Percentiles rank a stretch among this genome's conserved stretches.
phyloP scores from a whole-genome alignment of 768 basidiomycete genomes.

The Tricholoma flavovirens region DNA sequence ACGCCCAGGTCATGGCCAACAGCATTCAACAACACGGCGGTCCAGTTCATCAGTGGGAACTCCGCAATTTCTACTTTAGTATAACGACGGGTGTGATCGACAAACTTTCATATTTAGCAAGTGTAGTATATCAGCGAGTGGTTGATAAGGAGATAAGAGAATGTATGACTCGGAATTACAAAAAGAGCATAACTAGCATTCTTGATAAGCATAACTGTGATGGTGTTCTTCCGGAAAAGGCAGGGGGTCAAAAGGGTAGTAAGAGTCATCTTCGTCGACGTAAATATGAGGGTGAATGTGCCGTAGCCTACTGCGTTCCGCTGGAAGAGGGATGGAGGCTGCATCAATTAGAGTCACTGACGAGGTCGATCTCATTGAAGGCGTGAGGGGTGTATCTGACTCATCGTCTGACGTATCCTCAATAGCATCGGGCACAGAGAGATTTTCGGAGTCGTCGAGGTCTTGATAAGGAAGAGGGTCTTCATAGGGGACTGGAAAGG shows the following conservation, averaged over 20 bases:
- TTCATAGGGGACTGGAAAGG: conserved; percentile 39
- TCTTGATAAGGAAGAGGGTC: conserved; percentile 62
- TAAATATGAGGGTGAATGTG: conserved; percentile 53
- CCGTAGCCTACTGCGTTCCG: conserved; percentile 44
- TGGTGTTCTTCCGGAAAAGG: conserved; percentile 54
- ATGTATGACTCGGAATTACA: conserved; percentile 22
- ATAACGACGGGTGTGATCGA: not conserved
- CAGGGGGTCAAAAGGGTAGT: conserved; percentile 62
- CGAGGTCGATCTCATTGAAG: conserved; percentile 53
- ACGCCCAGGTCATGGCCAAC: conserved; percentile 43
- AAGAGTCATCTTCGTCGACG: conserved; percentile 53
- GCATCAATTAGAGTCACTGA: conserved; percentile 48
- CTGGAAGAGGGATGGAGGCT: conserved; percentile 43
- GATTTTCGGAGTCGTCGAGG: conserved; percentile 59
- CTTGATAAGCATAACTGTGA: conserved; percentile 51
- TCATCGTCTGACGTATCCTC: conserved; percentile 85
- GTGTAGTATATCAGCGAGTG: too few species aligned
- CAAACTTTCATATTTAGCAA: not conserved
- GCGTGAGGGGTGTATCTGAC: conserved; percentile 64
- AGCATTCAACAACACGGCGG: conserved; percentile 63
- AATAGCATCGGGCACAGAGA: conserved; percentile 72
- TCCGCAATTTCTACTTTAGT: not conserved
- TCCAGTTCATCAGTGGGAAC: conserved; percentile 45
- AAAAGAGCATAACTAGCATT: conserved; percentile 48
- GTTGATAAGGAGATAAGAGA: conserved; percentile 12